Evolutionary conservation across 139 green algal genomes (phyloP), one percentile per base, ranked within the genome.

Genomic region (Klebsormidium nitens): DNA sequence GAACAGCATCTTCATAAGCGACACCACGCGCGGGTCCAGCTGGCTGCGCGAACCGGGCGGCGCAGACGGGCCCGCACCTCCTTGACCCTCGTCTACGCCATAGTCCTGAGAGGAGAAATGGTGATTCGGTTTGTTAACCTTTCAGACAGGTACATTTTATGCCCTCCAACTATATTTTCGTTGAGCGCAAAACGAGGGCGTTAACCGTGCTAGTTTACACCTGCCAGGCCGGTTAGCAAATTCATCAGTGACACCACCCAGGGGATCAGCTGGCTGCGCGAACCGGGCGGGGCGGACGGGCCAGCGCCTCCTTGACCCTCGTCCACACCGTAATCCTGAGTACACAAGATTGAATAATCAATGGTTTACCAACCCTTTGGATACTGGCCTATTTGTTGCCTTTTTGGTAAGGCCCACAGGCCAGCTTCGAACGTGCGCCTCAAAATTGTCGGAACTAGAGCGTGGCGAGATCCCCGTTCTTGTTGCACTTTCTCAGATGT

Each of bases 1-100:
- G 42, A 73, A 73, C 6, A 73, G 42, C 57, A 73, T 73, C 57
- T 68, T 69, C 17, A 73, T 19, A 36, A 73, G 65, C 28, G 26
- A 36, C 26, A 73, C 59, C 32, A 73, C 34, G 5, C 65, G 5
- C 2, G 3, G 14, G n/a, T 73, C 65, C 55, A 73, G 65, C 29
- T 67, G 42, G 57, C 65, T 73, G 23, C 57, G 26, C n/a, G 52
- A 49, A 3, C 65, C 65, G 17, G 38, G n/a, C 42, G 35, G 32
- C n/a, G n/a, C 0, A 39, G 19, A 36, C 31, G 19, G 29, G 17
- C 29, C 32, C 48, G 55, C 29, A 8, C 39, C 31, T 40, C 36
- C n/a, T 5, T 35, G 17, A 17, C 71, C 59, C 23, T 73, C 57
- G 17, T 3, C 58, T 11, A 3, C 56, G 11, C 65, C 32, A 74